Conservation (phyloP, 441 rosid species). For the Aquilaria agallochum region DNA sequence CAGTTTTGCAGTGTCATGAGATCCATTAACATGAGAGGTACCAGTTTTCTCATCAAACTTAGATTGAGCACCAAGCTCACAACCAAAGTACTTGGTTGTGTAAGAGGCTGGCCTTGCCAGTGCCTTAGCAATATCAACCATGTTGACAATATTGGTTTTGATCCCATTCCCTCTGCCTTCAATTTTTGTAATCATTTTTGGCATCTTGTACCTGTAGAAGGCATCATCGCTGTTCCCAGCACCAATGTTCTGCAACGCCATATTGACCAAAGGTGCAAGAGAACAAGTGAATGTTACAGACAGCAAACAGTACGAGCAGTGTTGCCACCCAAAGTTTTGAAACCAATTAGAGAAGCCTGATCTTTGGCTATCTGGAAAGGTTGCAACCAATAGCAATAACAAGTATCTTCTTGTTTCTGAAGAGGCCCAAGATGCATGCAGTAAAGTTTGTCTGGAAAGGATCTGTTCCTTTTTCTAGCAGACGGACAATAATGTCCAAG, state of each 20-base stretch:
- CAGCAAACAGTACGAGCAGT: constrained; percentile 13
- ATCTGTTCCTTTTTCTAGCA: constrained; percentile 38
- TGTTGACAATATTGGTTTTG: constrained; percentile 47
- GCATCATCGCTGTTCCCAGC: constrained; percentile 51
- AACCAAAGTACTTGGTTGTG: constrained; percentile 45
- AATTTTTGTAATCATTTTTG: constrained; percentile 42
- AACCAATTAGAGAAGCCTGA: constrained; percentile 8
- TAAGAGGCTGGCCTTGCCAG: constrained; percentile 42
- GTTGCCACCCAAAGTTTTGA: constrained; percentile 18
- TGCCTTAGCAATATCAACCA: constrained; percentile 55
- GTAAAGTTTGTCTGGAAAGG: constrained; percentile 16
- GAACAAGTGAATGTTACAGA: constrained; percentile 27
- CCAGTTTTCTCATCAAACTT: constrained; percentile 47
- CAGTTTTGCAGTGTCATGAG: constrained; percentile 41
- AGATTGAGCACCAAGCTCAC: constrained; percentile 52
- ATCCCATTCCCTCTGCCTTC: constrained; percentile 52
- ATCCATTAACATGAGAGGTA: constrained; percentile 40
- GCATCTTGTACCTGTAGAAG: constrained; percentile 53
- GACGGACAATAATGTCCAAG: constrained; percentile 42
- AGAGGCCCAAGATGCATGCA: constrained; percentile 30
- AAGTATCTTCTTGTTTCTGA: constrained; percentile 15
- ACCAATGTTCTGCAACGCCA: constrained; percentile 46
- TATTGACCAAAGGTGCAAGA: constrained; percentile 26
- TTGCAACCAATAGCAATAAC: constrained; percentile 25
- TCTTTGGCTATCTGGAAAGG: constrained; percentile 12